These are phyloP conservation scores for Ophiostoma sp. DNA, from an alignment of 2,329 filamentous ascomycete genomes.

Conservation along the genomic window DNA sequence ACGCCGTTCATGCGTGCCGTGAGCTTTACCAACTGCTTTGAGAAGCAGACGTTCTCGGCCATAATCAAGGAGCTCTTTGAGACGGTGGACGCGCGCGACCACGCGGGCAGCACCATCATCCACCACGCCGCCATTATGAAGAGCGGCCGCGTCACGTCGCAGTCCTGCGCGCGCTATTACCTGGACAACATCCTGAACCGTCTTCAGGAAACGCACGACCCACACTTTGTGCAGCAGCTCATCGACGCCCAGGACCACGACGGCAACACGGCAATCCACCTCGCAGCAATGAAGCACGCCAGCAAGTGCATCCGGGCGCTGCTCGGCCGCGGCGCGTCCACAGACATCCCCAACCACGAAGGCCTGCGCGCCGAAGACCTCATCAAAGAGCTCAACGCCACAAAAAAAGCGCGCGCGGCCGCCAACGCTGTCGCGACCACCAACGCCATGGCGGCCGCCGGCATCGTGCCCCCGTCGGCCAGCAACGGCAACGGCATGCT, in stretches of 20 bases:
- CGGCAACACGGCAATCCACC: constrained; percentile 77
- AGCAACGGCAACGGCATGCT: background rate
- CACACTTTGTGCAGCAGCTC: constrained; percentile 68
- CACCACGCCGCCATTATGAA: constrained; percentile 92
- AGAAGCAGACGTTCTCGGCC: constrained; percentile 82
- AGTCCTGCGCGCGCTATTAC: constrained; percentile 87
- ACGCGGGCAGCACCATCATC: constrained; percentile 79
- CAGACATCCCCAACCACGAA: constrained; percentile 74
- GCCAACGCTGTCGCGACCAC: background rate
- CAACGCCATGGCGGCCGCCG: background rate
- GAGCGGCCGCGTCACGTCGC: constrained; percentile 71
- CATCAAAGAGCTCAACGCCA: constrained; percentile 68
- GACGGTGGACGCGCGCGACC: constrained; percentile 74
- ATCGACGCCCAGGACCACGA: constrained; percentile 78
- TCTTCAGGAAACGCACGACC: constrained; percentile 70
- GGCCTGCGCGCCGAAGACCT: constrained; percentile 81
- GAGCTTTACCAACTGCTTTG: constrained; percentile 93
- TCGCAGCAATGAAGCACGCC: constrained; percentile 74
- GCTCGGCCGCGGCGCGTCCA: constrained; percentile 72
- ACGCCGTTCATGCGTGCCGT: constrained; percentile 93
- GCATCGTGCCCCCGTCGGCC: background rate
- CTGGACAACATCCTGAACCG: constrained; percentile 85
- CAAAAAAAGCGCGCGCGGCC: constrained; percentile 57
- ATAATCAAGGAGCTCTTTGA: constrained; percentile 78
- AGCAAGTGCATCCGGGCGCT: constrained; percentile 82